Evolutionary conservation across 768 basidiomycete genomes (phyloP).

Genomic region (Mycena vitilis): DNA sequence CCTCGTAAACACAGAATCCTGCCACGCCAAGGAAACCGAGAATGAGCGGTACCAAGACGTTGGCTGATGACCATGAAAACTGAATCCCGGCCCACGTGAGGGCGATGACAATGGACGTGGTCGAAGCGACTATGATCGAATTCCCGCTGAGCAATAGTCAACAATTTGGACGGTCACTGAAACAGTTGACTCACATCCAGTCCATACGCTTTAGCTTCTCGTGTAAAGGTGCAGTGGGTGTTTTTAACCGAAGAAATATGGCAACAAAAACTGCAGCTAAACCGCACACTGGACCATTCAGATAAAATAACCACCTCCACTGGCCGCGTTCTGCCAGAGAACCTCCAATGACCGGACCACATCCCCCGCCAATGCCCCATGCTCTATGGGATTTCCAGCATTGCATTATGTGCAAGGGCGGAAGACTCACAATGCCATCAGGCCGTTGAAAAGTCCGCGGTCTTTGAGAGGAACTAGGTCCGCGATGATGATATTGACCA

Average conservation of each 20-base stretch:
- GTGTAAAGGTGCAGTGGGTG: slow-evolving; percentile 39
- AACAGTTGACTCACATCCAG: slow-evolving; percentile 45
- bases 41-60: not conserved
- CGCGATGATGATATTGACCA: slow-evolving; percentile 55
- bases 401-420: not conserved
- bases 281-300: slow-evolving; percentile 11
- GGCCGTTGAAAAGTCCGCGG: slow-evolving; percentile 52
- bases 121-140: not conserved
- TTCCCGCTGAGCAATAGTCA: not conserved
- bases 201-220: slow-evolving; percentile 47
- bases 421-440: slow-evolving; percentile 50
- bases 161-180: too few species aligned
- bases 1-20: not conserved
- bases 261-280: slow-evolving; percentile 9
- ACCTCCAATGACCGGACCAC: slow-evolving; percentile 53
- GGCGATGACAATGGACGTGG: not conserved
- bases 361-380: slow-evolving; percentile 50
- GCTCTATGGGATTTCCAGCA: slow-evolving; percentile 33
- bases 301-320: slow-evolving; percentile 44
- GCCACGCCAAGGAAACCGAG: not conserved
- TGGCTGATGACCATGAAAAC: not conserved
- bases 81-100: slow-evolving; percentile 1
- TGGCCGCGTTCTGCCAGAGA: slow-evolving; percentile 44
- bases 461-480: slow-evolving; percentile 62
- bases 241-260: slow-evolving; percentile 16